Conservation (phyloP, 495 filamentous ascomycete genomes). For the Bryoglossum gracile region DNA sequence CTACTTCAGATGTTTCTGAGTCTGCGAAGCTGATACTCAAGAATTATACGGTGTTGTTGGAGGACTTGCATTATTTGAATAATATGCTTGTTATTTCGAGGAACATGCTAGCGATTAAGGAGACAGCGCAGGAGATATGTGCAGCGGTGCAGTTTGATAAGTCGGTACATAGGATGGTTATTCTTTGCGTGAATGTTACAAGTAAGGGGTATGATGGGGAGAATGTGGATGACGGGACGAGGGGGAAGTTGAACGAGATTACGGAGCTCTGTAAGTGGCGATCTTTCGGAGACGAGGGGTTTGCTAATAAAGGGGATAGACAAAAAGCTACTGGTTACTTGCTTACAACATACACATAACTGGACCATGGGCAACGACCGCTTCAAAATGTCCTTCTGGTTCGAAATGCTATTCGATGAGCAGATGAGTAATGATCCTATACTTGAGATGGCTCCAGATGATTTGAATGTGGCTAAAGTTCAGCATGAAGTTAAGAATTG, state of each 20-base stretch:
- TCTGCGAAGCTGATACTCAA: slow-evolving; percentile 68
- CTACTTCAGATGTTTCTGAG: slow-evolving; percentile 48
- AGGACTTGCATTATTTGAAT: slow-evolving; percentile 77
- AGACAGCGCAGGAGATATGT: slow-evolving; percentile 79
- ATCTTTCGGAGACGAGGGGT: neutral
- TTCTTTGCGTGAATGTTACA: slow-evolving; percentile 78
- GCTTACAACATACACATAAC: slow-evolving; percentile 86
- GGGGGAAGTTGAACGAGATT: slow-evolving; percentile 43
- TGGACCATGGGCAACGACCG: slow-evolving; percentile 87
- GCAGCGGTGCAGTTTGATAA: slow-evolving; percentile 71
- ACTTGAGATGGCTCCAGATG: slow-evolving; percentile 25
- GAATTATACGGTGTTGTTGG: slow-evolving; percentile 65
- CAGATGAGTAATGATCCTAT: slow-evolving; percentile 29
- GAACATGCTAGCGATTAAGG: slow-evolving; percentile 76
- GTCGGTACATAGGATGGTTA: slow-evolving; percentile 74
- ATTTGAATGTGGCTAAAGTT: slow-evolving; percentile 24
- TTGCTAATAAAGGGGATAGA: slow-evolving; percentile 35
- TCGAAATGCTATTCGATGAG: slow-evolving; percentile 70
- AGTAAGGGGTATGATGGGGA: slow-evolving; percentile 87
- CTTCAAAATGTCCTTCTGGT: slow-evolving; percentile 85
- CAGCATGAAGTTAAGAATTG: slow-evolving; percentile 25
- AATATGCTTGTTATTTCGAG: slow-evolving; percentile 77
- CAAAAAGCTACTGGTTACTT: slow-evolving; percentile 84
- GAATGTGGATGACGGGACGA: slow-evolving; percentile 57
- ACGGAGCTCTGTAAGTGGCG: slow-evolving; percentile 43